These are phyloP conservation scores for Aspergillus fumigatiaffinis DNA, from an alignment of 2,329 filamentous ascomycete genomes.

Conservation along the genomic window DNA sequence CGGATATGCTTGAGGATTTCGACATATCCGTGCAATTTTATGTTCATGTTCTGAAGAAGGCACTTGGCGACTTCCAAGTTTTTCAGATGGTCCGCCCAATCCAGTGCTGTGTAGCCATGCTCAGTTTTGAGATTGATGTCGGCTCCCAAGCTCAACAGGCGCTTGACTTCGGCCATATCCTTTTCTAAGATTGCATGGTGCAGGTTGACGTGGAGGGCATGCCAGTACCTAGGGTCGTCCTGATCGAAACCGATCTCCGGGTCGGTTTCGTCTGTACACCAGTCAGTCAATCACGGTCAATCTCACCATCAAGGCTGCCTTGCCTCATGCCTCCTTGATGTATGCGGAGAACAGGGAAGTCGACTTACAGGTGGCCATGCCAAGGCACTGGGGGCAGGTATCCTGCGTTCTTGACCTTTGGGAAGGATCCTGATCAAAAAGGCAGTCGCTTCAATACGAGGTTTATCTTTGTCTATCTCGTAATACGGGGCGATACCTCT, in stretches of 20 bases:
- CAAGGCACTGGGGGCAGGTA: not conserved
- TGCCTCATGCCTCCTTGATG: not conserved
- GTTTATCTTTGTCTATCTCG: not conserved
- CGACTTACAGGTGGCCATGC: not conserved
- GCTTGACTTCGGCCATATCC: slow-evolving; percentile 2
- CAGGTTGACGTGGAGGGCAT: not conserved
- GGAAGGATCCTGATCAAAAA: not conserved
- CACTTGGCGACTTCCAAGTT: slow-evolving; percentile 4
- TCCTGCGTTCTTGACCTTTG: not conserved
- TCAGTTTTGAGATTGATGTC: slow-evolving; percentile 4
- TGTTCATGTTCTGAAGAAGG: slow-evolving; percentile 6
- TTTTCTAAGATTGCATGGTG: slow-evolving; percentile 7
- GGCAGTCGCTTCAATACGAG: not conserved
- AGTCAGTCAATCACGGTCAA: not conserved
- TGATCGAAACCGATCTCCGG: not conserved
- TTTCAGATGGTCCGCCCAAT: slow-evolving; percentile 9
- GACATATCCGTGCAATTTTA: slow-evolving; percentile 1
- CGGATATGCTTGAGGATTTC: slow-evolving; percentile 9
- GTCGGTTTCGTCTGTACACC: not conserved
- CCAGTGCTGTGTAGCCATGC: slow-evolving; percentile 7
- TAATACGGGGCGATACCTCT: not conserved
- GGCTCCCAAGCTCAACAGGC: slow-evolving; percentile 8
- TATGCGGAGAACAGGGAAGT: not conserved
- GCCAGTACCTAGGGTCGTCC: not conserved
- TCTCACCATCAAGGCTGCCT: not conserved